phyloP scores from a whole-genome alignment of 495 filamentous ascomycete genomes.

The Lasiosphaeris hirsuta region DNA sequence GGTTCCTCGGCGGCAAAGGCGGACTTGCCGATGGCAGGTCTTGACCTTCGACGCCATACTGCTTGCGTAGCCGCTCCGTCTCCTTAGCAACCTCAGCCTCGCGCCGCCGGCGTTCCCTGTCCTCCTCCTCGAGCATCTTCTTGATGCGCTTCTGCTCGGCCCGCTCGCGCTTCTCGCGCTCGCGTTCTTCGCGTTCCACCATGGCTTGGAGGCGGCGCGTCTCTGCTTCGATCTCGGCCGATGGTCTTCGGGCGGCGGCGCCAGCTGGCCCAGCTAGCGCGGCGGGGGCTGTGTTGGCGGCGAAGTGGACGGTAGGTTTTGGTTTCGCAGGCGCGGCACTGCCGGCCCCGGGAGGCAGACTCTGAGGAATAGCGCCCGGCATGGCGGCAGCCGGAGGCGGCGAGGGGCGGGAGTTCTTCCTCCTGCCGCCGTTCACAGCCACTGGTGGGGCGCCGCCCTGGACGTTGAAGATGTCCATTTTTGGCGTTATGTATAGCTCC shows the following conservation, averaged over 20 bases:
- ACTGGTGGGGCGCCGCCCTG: constrained; percentile 34
- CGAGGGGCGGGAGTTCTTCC: constrained; percentile 43
- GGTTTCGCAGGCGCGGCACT: not conserved
- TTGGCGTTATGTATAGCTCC: constrained; percentile 73
- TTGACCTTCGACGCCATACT: constrained; percentile 62
- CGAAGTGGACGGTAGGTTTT: not conserved
- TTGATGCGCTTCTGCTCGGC: constrained; percentile 68
- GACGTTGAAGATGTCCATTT: constrained; percentile 76
- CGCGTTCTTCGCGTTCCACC: constrained; percentile 48
- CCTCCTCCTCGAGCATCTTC: constrained; percentile 76
- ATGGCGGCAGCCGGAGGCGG: constrained; percentile 21
- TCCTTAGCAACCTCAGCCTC: constrained; percentile 78
- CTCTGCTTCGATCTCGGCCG: constrained; percentile 61
- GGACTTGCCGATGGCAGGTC: constrained; percentile 25
- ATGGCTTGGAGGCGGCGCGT: constrained; percentile 58
- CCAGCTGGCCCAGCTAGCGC: constrained; percentile 12
- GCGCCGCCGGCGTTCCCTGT: constrained; percentile 58
- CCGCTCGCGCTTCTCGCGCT: constrained; percentile 51
- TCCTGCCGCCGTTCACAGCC: constrained; percentile 22
- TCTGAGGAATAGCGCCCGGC: constrained; percentile 27
- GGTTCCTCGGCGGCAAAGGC: not conserved
- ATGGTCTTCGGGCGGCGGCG: constrained; percentile 45
- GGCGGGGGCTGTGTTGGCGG: constrained; percentile 17
- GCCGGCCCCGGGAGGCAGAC: constrained; percentile 1
- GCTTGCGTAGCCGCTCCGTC: constrained; percentile 71